Evolutionary conservation across 1,139 yeast genomes (phyloP), one percentile per base, ranked within the genome.

Genomic region (Nadsonia commutata): DNA sequence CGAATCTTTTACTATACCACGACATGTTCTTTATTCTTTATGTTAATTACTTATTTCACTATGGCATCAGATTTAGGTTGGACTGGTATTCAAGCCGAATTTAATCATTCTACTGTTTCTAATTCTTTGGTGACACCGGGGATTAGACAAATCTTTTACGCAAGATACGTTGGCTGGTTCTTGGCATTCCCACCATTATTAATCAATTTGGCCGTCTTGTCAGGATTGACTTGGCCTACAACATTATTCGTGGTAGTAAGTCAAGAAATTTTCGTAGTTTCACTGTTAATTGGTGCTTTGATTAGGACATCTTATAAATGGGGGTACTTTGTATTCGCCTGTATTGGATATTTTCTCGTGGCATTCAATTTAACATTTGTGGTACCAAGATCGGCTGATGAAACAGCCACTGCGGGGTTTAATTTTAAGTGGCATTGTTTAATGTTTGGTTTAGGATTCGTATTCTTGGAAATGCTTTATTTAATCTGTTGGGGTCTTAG

Each of bases 41-140:
- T 75, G 59, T 64, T 78, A 3, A 64, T 68, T 49, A 59, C 75
- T 39, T 78, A 78, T 58, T 78, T 70, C 59, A 74, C 83, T 2
- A 64, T 73, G 59, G 85, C 85, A 43, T 74, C 85, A 21, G 67
- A 79, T 56, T 68, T 79, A 52, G 86, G 86, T 61, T 76, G 74
- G 68, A 62, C 82, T 37, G 68, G 67, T 39, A 65, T 72, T 42
- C 63, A 61, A 36, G 71, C 71, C 37, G 79, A 77, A 53, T 79
- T 77, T 57, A 60, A 69, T 52, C 80, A 76, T 57, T 72, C 69
- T 21, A 60, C 62, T 22, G 65, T 68, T 38, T 39, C 48, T 31
- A 48, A 53, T 37, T 56, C 61, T 44, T 43, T 49, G 18, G 58
- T 48, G 37, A 64, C 56, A 37, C 64, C 69, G 36, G 70, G 67